Base-by-base conservation (phyloP, 441 rosid genomes). In the Gossypium lobatum region DNA sequence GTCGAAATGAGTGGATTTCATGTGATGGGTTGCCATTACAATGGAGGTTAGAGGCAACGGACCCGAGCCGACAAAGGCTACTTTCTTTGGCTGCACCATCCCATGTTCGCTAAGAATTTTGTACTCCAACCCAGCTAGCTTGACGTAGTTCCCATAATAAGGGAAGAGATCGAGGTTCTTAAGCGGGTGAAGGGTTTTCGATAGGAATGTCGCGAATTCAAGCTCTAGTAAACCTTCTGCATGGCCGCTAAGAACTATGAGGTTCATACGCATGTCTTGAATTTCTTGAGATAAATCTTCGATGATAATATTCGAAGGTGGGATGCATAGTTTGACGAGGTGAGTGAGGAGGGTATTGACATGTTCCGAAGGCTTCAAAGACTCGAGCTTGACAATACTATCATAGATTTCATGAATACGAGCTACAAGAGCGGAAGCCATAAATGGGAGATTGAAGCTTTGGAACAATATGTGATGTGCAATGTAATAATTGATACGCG, bases 1-100 rank as follows among this genome's bases (percentile, higher is more conserved):
- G 61, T 81, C 83, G 45, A 81, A 83, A 11, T 57, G 71, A 3
- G 85, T 76, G 0, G 76, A 25, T 63, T 77, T 78, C 79, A 83
- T 55, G 73, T 79, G 88, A 42, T 85, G 62, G 23, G 76, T 74
- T 37, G 88, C 85, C 74, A 83, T 64, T 45, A 78, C 76, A 42
- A 85, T 8, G 0, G 85, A 83, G 25, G 86, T 76, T 4, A 83
- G 80, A 13, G 85, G 85, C 82, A 85, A 76, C 18, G 85, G 81
- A 59, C 86, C 86, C 0, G 85, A 85, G 9, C 86, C 86, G 57
- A 83, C 72, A n/a, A 85, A 83, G 20, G 88, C 85, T 2, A 80
- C 83, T 26, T 71, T 76, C 77, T 78, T 81, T 0, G 85, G 83
- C 42, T 81, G 78, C 11, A 67, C 45, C 45, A 78, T 60, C 1